Conservation (phyloP, 768 basidiomycete species). For the Mycena chlorophos region DNA sequence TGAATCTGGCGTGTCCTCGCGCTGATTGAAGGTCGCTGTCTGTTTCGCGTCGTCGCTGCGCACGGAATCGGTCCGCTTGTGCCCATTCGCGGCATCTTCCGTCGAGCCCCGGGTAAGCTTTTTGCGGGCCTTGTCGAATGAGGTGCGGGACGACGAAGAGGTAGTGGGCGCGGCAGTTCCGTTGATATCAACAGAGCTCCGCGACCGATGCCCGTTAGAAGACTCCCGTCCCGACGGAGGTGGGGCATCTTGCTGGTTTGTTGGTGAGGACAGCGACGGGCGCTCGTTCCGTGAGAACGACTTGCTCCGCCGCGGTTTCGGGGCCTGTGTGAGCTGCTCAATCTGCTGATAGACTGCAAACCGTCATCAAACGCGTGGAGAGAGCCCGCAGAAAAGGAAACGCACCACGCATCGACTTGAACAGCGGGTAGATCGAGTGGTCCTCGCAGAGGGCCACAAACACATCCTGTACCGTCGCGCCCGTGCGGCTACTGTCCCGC, state of each 20-base stretch:
- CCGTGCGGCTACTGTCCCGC: slow-evolving; percentile 78
- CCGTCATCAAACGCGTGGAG: slow-evolving; percentile 26
- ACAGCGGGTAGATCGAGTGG: slow-evolving; percentile 78
- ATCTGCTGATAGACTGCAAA: slow-evolving; percentile 75
- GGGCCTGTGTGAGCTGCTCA: slow-evolving; percentile 60
- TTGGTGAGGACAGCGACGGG: slow-evolving; percentile 45
- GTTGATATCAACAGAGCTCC: slow-evolving; percentile 42
- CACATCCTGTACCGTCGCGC: slow-evolving; percentile 77
- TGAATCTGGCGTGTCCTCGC: slow-evolving; percentile 26
- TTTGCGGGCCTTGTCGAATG: slow-evolving; percentile 64
- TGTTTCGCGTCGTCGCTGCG: slow-evolving; percentile 52
- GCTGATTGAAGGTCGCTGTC: slow-evolving; percentile 31
- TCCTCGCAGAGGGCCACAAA: slow-evolving; percentile 91
- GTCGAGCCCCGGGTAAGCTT: slow-evolving; percentile 50
- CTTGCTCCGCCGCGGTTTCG: slow-evolving; percentile 64
- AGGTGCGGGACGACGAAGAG: slow-evolving; percentile 26
- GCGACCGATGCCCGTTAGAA: slow-evolving; percentile 33
- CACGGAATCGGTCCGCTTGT: slow-evolving; percentile 56
- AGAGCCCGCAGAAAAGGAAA: slow-evolving; percentile 17
- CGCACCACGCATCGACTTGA: slow-evolving; percentile 84
- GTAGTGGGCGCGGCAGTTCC: slow-evolving; percentile 13
- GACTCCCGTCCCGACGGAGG: slow-evolving; percentile 34
- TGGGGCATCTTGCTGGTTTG: slow-evolving; percentile 37
- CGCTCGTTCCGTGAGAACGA: slow-evolving; percentile 62
- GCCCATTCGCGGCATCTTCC: slow-evolving; percentile 46